Percentiles rank a stretch among this genome's conserved stretches.
phyloP scores from a whole-genome alignment of 352 stramenopile genomes.

The Phytophthora sp. region DNA sequence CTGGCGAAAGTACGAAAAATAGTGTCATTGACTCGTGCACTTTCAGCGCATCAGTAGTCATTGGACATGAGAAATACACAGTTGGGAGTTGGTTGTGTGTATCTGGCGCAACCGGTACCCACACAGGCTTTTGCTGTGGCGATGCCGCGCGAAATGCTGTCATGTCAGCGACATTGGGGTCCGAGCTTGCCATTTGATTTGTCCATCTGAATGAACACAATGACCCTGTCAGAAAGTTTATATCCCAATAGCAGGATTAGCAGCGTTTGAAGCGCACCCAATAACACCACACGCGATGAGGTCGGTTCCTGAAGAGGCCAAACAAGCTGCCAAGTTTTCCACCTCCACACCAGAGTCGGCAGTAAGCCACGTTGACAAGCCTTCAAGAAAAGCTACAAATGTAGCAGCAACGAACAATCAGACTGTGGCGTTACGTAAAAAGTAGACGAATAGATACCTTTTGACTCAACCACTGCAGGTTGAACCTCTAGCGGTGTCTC shows the following conservation, averaged over 20 bases:
- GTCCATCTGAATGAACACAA: conserved; percentile 37
- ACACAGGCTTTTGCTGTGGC: conserved; percentile 26
- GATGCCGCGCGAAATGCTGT: conserved; percentile 17
- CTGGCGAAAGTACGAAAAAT: conserved; percentile 63
- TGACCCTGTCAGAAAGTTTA: background rate
- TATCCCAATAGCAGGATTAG: background rate
- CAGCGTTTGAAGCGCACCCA: conserved; percentile 28
- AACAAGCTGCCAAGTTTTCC: conserved; percentile 38
- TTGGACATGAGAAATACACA: conserved; percentile 61
- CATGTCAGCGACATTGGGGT: conserved; percentile 18
- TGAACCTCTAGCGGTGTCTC: background rate
- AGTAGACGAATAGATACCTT: conserved; percentile 8
- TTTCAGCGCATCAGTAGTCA: conserved; percentile 34
- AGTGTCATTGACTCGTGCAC: conserved; percentile 69
- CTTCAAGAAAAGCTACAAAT: conserved; percentile 34
- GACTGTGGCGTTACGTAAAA: no score
- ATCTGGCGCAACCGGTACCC: conserved; percentile 32
- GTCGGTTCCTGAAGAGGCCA: conserved; percentile 30
- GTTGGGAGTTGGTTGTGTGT: conserved; percentile 36
- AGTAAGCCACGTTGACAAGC: conserved; percentile 54
- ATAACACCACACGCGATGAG: conserved; percentile 43
- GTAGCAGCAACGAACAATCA: no score
- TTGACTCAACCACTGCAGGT: background rate
- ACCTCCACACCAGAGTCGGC: conserved; percentile 61
- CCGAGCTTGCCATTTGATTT: conserved; percentile 30